Base-by-base conservation (phyloP, 108 stramenopile genomes). In the Discostella pseudostelligera region DNA sequence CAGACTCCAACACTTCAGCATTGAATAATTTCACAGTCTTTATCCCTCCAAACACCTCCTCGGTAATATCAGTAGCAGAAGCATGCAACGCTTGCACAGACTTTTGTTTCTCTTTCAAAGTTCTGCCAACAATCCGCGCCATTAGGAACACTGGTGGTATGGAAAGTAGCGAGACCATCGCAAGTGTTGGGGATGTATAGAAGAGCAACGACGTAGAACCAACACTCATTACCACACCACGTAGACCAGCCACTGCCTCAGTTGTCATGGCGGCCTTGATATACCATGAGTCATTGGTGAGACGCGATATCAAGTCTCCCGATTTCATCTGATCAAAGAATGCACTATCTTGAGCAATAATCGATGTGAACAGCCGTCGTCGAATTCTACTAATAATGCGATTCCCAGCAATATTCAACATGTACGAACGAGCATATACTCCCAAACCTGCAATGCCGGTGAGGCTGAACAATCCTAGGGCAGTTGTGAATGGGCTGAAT, bases 291-390 rank as follows among this genome's bases (percentile, higher is more conserved):
- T 96, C 95, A 28, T 82, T 72, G 0, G 94, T 74, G 20, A 95
- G 70, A 45, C 90, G 65, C n/a, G 91, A 90, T 5, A 92, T 37
- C 19, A 95, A 73, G 63, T 95, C 90, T 2, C 94, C 94, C 11
- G 87, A 83, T 39, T 84, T 69, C 8, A 37, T 70, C 43, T 4
- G 4, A 79, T 95, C 94, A 44, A 92, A 84, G 65, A 81, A 92
- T 12, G 83, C 69, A 19, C 80, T 57, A 42, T 95, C 94, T 74
- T 95, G 90, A 17, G 67, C 48, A 14, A 95, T 55, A 4, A 89
- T 74, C 12, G 80, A 72, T 12, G 74, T 56, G 64, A 87, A 95
- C 1, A 89, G 65, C 25, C 64, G 75, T 55, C 68, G 72, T 40
- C 88, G 78, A 35, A 92, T 69, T 8, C 87, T 72, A 5, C 83